phyloP scores from a whole-genome alignment of 495 filamentous ascomycete species.

The Clavariopsis aquatica region DNA sequence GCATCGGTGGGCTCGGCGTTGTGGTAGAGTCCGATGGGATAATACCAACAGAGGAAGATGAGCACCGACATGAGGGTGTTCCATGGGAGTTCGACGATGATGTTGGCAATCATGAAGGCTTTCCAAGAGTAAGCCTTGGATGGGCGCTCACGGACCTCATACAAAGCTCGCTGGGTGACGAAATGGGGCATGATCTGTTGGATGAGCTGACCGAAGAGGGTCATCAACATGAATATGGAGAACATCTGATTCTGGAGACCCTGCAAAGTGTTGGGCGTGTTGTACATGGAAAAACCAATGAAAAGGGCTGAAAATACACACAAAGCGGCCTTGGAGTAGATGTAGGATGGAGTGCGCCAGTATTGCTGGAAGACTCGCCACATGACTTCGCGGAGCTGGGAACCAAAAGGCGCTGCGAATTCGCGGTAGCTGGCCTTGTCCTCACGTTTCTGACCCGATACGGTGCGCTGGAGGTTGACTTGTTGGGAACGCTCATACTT shows the following conservation, averaged over 20 bases:
- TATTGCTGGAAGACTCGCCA: slow-evolving; percentile 81
- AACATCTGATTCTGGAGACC: slow-evolving; percentile 71
- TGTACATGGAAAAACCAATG: slow-evolving; percentile 87
- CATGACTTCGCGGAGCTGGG: slow-evolving; percentile 57
- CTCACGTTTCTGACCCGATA: slow-evolving; percentile 36
- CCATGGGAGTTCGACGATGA: slow-evolving; percentile 58
- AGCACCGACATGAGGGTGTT: slow-evolving; percentile 53
- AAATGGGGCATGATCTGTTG: slow-evolving; percentile 60
- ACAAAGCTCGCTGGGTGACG: slow-evolving; percentile 55
- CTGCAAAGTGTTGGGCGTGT: slow-evolving; percentile 66
- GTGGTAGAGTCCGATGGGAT: slow-evolving; percentile 46
- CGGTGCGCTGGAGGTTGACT: slow-evolving; percentile 34
- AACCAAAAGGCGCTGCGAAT: slow-evolving; percentile 46
- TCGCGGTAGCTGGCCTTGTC: slow-evolving; percentile 46
- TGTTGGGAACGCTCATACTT: slow-evolving; percentile 60
- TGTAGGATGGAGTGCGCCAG: slow-evolving; percentile 85
- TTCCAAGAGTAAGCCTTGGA: slow-evolving; percentile 60
- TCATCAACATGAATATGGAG: slow-evolving; percentile 57
- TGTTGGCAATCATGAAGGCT: slow-evolving; percentile 53
- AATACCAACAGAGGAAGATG: slow-evolving; percentile 58
- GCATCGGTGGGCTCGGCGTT: slow-evolving; percentile 51
- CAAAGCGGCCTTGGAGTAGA: slow-evolving; percentile 68
- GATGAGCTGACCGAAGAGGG: slow-evolving; percentile 52
- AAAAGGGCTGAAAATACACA: slow-evolving; percentile 65
- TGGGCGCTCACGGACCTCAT: slow-evolving; percentile 56